Percentiles rank a stretch among this genome's conserved stretches.
These are phyloP conservation scores for Erythrobasidium hasegawianum DNA, from an alignment of 1,284 basidiomycete genomes.

Conservation along the genomic window DNA sequence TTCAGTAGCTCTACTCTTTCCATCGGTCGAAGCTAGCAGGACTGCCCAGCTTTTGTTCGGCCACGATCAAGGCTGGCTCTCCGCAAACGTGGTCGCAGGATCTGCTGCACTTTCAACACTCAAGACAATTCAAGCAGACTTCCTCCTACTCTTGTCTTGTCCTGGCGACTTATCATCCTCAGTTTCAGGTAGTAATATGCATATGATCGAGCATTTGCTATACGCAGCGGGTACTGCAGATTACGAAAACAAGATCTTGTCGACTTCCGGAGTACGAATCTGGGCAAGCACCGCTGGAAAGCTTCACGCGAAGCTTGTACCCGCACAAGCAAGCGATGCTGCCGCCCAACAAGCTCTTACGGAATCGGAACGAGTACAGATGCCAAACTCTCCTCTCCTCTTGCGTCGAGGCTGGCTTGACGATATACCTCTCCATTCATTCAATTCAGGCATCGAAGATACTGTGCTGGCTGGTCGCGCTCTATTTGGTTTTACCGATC, in stretches of 20 bases:
- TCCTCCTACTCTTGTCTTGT: constrained; percentile 6
- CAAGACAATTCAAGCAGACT: not conserved
- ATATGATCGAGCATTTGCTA: not conserved
- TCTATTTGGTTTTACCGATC: not conserved
- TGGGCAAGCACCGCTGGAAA: not conserved
- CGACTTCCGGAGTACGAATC: not conserved
- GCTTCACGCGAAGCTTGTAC: not conserved
- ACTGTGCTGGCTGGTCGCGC: no score
- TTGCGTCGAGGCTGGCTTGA: constrained; percentile 1
- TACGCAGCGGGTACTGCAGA: constrained; percentile 11
- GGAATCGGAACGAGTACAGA: not conserved
- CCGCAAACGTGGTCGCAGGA: not conserved
- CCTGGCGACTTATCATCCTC: not conserved
- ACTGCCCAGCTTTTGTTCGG: not conserved
- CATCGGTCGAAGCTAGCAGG: not conserved
- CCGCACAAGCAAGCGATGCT: not conserved
- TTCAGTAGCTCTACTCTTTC: not conserved
- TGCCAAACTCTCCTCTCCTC: not conserved
- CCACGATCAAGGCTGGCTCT: not conserved
- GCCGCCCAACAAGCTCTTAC: not conserved
- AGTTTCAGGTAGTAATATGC: no score
- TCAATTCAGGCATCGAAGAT: no score
- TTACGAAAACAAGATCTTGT: not conserved
- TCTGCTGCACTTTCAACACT: not conserved
- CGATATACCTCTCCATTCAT: not conserved